Conservation (phyloP, 2,329 filamentous ascomycete genomes). For the Cytospora chrysosperma region DNA sequence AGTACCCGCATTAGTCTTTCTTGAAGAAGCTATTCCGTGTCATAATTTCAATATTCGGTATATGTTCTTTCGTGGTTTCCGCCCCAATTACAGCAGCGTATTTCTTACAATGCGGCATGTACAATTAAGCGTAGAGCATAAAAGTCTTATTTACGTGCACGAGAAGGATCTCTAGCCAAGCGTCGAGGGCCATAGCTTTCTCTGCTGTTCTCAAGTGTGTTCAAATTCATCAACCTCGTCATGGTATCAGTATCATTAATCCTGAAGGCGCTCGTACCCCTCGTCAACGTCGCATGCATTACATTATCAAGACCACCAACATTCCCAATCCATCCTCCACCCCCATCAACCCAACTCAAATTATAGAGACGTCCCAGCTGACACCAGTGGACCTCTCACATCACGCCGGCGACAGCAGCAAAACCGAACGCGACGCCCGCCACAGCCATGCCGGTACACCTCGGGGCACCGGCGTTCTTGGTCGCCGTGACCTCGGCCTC, state of each 20-base stretch:
- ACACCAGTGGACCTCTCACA: slow-evolving; percentile 8
- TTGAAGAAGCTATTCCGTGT: no score
- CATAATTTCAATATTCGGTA: no score
- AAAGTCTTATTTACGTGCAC: no score
- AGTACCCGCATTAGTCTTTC: no score
- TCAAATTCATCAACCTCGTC: neutral
- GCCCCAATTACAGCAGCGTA: no score
- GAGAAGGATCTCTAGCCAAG: no score
- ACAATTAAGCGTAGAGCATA: no score
- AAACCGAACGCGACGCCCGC: slow-evolving; percentile 18
- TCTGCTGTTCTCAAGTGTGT: no score
- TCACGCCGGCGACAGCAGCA: slow-evolving; percentile 18
- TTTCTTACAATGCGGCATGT: no score
- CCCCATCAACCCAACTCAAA: neutral
- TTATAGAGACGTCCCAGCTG: neutral
- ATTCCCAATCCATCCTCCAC: neutral
- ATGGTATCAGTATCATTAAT: neutral
- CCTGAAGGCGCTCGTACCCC: neutral
- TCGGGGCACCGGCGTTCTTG: slow-evolving; percentile 12
- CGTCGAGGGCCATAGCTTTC: no score
- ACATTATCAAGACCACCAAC: neutral
- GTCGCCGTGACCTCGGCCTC: slow-evolving; percentile 20
- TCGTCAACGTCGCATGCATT: neutral
- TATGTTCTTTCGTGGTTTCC: no score
- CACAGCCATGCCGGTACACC: slow-evolving; percentile 18